Base-by-base conservation (phyloP, 371 early-diverging fungal genomes). In the Zancudomyces culisetae region DNA sequence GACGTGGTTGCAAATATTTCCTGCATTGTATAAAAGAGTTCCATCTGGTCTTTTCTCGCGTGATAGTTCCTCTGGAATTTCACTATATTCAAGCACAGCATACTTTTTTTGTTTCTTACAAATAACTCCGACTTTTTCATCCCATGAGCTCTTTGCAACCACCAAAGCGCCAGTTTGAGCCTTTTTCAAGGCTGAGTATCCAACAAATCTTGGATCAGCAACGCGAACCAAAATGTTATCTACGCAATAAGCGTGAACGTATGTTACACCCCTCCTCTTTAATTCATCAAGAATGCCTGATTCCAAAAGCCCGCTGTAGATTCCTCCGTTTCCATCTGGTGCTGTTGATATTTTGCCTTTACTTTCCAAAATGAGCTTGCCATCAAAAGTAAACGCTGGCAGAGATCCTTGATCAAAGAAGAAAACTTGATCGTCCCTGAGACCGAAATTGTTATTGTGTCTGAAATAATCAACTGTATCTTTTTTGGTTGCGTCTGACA, bases 1-100 rank as follows among this genome's bases (percentile, higher is more conserved):
- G 66, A 89, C 93, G 69, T 97, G 97, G 75, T 93, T 97, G 68
- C 83, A 91, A 71, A 97, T 94, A 74, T 97, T 97, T 46, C 85
- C 97, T 4, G 93, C 92, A 42, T 80, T 77, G 70, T 81, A 94
- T 1, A 72, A 64, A 45, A 95, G 76, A 49, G 77, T 71, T 1
- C 77, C 79, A 41, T 26, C 18, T 35, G 6, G 10, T 46, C 77
- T 73, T 51, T 76, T 75, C 55, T 62, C 67, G 51, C 77, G 75
- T 29, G 90, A 80, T 43, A 84, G 70, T 43, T 76, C 81, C 24
- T 66, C 55, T 47, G 76, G 72, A 55, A 97, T 91, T 70, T 97
- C 97, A 27, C 85, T 85, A 74, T 96, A 96, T 68, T 96, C 97
- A 40, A 93, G 90, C 18, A 95, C 94, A 55, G 76, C 78, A 59